A percentile compares a stretch with the other conserved stretches of the same genome.
Conservation (phyloP, 805 yeast species). For the Scheffersomyces ergatensis region DNA sequence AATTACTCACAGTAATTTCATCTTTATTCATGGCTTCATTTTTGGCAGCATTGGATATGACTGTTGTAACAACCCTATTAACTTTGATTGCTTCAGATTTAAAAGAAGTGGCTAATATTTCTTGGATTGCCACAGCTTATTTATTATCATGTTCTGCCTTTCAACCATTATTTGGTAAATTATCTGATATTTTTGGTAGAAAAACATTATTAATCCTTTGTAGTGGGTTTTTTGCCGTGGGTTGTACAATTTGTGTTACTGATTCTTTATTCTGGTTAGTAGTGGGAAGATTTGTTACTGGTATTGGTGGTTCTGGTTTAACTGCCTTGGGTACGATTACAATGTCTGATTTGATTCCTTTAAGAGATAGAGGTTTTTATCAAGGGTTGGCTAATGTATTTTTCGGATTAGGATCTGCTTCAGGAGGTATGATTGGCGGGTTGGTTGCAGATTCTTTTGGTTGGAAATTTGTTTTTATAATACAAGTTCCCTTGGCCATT, state of each 20-base stretch:
- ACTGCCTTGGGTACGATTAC: slow-evolving; percentile 73
- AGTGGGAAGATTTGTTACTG: slow-evolving; percentile 68
- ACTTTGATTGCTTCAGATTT: slow-evolving; percentile 69
- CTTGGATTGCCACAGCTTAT: slow-evolving; percentile 76
- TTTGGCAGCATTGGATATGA: slow-evolving; percentile 64
- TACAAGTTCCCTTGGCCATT: slow-evolving; percentile 43
- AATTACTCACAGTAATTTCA: slow-evolving; percentile 27
- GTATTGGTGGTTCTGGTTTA: slow-evolving; percentile 91
- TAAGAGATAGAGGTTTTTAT: slow-evolving; percentile 73
- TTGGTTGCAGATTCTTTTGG: slow-evolving; percentile 53
- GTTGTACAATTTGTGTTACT: slow-evolving; percentile 54
- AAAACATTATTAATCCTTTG: slow-evolving; percentile 51
- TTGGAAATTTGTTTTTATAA: slow-evolving; percentile 43
- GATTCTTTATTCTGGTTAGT: slow-evolving; percentile 47
- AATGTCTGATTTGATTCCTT: slow-evolving; percentile 72
- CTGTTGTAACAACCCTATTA: slow-evolving; percentile 64
- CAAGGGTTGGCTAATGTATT: slow-evolving; percentile 81
- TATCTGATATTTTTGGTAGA: slow-evolving; percentile 73
- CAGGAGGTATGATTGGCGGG: slow-evolving; percentile 50
- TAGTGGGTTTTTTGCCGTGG: slow-evolving; percentile 54
- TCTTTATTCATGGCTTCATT: slow-evolving; percentile 42
- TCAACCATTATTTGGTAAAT: slow-evolving; percentile 70
- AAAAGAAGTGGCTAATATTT: slow-evolving; percentile 56
- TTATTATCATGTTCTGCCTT: slow-evolving; percentile 67
- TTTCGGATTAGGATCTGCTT: slow-evolving; percentile 65